Evolutionary conservation across 2,329 filamentous ascomycete species (phyloP), one percentile per base, ranked within the genome.

Genomic region (Knoxdaviesia proteae): DNA sequence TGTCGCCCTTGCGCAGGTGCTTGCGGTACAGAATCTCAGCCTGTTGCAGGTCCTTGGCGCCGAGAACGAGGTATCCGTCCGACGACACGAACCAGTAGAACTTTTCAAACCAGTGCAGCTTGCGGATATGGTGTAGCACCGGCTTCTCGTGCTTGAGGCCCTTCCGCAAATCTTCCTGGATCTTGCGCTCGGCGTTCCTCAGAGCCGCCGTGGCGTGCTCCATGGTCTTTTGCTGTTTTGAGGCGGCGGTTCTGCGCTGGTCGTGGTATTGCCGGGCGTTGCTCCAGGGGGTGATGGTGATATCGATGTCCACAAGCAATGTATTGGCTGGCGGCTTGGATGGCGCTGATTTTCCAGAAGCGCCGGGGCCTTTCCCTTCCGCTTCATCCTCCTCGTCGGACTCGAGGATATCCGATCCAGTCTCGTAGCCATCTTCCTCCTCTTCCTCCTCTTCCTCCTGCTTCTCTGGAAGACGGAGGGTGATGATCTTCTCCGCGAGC

Each of bases 41-140:
- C 56, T 98, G 90, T 51, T 84, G 80, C 2, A 77, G 71, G 61
- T 98, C 90, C 47, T 84, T 84, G 10, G 86, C 88, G 38, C 77
- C 88, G 10, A 98, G 69, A 1, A 96, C 82, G 5, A 98, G 69
- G 56, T 96, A 94, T 5, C 88, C 87, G 54, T 98, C 90, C 0
- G 86, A 92, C 1, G 87, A 94, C 50, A 96, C 73, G 61, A 98
- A 98, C 70, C 84, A 96, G 32, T 77, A 66, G 52, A 94, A 98
- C 59, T 98, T 98, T 54, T 98, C 90, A 50, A 94, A 98, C 90
- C 90, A 98, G 52, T 87, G 72, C 49, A 78, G 80, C 53, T 77
- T 80, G 44, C 90, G 74, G 6, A 94, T 79, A 0, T 81, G 84
- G 39, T 87, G 77, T 7, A 96, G 62, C 2, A 92, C 65, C 20